Conservation (phyloP, 1,284 basidiomycete genomes). For the Leucoagaricus sp. region DNA sequence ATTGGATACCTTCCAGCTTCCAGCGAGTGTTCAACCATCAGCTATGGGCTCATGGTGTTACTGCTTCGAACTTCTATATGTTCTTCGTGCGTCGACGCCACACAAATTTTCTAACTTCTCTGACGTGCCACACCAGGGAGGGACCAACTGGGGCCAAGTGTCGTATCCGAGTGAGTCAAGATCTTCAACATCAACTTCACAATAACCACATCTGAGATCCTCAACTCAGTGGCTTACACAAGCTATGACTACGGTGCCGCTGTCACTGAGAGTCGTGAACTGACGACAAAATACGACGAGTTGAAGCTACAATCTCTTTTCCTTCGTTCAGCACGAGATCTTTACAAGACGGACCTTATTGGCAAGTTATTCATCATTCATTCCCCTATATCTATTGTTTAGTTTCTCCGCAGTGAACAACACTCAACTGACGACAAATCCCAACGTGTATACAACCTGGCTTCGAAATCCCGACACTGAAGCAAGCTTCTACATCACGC, state of each 20-base stretch:
- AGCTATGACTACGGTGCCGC: constrained; percentile 22
- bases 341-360: constrained; percentile 75
- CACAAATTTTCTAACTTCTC: background rate
- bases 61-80: constrained; percentile 3
- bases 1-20: background rate
- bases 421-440: constrained; percentile 47
- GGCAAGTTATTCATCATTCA: constrained; percentile 48
- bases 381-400: background rate
- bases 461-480: constrained; percentile 66
- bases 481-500: constrained; percentile 68
- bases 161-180: background rate
- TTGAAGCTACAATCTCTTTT: constrained; percentile 76
- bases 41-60: constrained; percentile 1
- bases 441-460: constrained; percentile 57
- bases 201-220: background rate
- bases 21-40: background rate
- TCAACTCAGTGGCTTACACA: background rate
- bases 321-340: constrained; percentile 70
- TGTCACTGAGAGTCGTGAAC: constrained; percentile 63
- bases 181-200: background rate
- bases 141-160: constrained; percentile 1
- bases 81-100: constrained; percentile 1
- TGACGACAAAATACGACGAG: constrained; percentile 73
- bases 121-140: background rate
- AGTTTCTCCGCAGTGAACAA: constrained; percentile 31